Evolutionary conservation across 805 yeast genomes (phyloP), one percentile per base, ranked within the genome.

Genomic region (Debaryomyces prosopidis): DNA sequence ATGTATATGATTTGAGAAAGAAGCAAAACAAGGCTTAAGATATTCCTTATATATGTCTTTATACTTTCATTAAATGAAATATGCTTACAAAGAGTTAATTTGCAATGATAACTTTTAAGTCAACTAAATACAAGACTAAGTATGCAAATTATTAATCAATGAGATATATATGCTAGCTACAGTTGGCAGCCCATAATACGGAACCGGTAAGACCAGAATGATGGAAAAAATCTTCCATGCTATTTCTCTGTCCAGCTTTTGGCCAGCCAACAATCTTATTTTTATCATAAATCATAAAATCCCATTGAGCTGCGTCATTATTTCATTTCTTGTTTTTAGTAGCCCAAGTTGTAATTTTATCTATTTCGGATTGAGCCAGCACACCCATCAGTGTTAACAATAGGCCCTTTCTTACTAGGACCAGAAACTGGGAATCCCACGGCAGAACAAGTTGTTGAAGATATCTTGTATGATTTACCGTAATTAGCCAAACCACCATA

Each of bases 1-100:
- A 66, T 28, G 66, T 65, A 18, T 58, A 58, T 44, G 75, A 71
- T 34, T 28, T 52, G 36, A 66, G 74, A 59, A 63, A 59, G 57
- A 60, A 63, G 54, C 73, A 69, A 49, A 69, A 69, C 31, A 16
- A 39, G 4, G 27, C 36, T 17, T 40, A 31, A 38, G 19, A 12
- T 14, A 12, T 7, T 12, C 4, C 5, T n/a, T 30, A 14, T 30
- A 30, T 14, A 12, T 14, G 16, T 14, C 12, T 30, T n/a, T 30
- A 30, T 30, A 30, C 11, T n/a, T 23, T 23, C 26, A 23, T 23
- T 23, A 23, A 23, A 23, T 23, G 26, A 23, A 7, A 23, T 23
- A 10, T 10, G 3, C 26, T 4, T 23, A 23, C 5, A 4, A 23
- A n/a, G 30, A 26, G 8, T 26, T 26, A 11, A 26, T 26, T 8